A percentile compares a stretch with the other conserved stretches of the same genome.
Evolutionary conservation across 345 rosid genomes (phyloP).

Genomic region (Rhizophora apiculata): DNA sequence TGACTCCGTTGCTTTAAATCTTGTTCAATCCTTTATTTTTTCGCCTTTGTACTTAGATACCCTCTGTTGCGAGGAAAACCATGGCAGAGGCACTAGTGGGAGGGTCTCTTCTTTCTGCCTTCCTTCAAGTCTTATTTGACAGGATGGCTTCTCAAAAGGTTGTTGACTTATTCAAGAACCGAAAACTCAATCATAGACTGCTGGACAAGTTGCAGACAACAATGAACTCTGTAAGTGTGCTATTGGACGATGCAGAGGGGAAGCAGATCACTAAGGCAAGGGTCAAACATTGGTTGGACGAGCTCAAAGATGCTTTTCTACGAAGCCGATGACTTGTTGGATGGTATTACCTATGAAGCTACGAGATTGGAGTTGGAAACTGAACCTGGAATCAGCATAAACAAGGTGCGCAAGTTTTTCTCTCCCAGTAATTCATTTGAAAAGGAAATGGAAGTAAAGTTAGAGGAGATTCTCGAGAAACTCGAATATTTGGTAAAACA

Average conservation of each 20-base stretch:
- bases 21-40: no score
- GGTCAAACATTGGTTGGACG: constrained; percentile 13
- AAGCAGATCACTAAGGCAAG: constrained; percentile 8
- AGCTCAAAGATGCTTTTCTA: constrained; percentile 14
- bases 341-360: constrained; percentile 17
- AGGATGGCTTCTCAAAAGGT: constrained; percentile 5
- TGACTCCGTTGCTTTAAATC: background rate
- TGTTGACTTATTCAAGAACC: constrained; percentile 6
- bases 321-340: constrained; percentile 13
- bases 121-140: constrained; percentile 7
- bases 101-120: constrained; percentile 11
- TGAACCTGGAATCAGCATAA: background rate
- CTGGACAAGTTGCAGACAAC: constrained; percentile 5
- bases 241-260: constrained; percentile 18
- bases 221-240: background rate
- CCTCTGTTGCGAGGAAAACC: background rate
- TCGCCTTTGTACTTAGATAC: background rate
- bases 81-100: constrained; percentile 12
- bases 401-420: background rate
- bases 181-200: constrained; percentile 2
- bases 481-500: constrained; percentile 19
- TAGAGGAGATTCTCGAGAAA: constrained; percentile 7
- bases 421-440: constrained; percentile 15
- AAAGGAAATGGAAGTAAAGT: background rate
- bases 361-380: background rate